Evolutionary conservation across 2,329 filamentous ascomycete species (phyloP), one percentile per base, ranked within the genome.

Genomic region (Waltergamsia citrina): DNA sequence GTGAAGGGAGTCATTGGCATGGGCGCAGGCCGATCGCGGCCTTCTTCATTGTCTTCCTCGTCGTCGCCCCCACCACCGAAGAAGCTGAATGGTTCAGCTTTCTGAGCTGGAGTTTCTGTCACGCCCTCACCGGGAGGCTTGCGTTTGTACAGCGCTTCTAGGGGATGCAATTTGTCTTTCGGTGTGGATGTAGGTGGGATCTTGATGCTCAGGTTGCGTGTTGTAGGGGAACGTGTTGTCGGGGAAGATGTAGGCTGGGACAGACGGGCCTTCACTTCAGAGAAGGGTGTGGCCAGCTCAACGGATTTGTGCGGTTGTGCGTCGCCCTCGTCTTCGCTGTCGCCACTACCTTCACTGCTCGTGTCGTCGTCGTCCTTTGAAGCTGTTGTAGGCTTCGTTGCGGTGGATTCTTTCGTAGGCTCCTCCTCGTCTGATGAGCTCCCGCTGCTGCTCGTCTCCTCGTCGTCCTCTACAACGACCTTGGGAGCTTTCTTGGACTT

Each of bases 91-190:
- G 65, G 45, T 63, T 80, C 35, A 52, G 74, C 39, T 62, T 71
- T 43, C 47, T 63, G 39, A 38, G 48, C 24, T 23, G 52, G 42
- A 1, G 50, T 42, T 23, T 43, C 39, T 32, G 43, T 33, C 46
- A 62, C 18, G 42, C 57, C 33, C 47, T 61, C 56, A 4, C 56
- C 54, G 21, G 63, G 55, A 23, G 74, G 69, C 20, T 74, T 59
- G 5, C 76, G 76, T 60, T 95, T 96, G 69, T 93, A 98, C 3
- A 96, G 71, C 1, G 86, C 86, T 62, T 96, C 88, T 2, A 96
- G 70, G 1, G 92, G 90, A 45, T 96, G 90, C 1, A 94, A 64
- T 38, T 59, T 56, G 4, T n/a, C 62, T 56, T 41, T 71, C 64
- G 33, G 58, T 53, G 1, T 69, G 62, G 6, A 64, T 63, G 65